These are phyloP conservation scores for Corylus americana DNA, from an alignment of 306 rosid species.

Conservation along the genomic window DNA sequence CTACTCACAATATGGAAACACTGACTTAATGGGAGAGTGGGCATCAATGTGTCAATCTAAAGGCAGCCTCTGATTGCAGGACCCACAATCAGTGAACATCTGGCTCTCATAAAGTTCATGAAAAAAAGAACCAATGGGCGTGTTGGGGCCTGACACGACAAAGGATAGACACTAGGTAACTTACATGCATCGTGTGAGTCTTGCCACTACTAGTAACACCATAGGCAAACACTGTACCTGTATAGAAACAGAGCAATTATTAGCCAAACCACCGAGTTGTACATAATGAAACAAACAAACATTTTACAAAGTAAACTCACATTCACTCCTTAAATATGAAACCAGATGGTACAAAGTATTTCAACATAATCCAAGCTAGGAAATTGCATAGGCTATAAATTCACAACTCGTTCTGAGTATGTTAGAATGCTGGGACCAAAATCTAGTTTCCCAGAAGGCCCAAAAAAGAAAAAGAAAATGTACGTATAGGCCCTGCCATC, in stretches of 20 bases:
- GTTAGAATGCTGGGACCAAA: not conserved
- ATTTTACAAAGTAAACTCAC: not conserved
- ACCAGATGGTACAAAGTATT: not conserved
- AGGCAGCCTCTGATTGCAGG: not conserved
- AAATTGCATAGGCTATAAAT: not conserved
- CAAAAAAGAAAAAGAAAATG: not conserved
- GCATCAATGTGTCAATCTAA: not conserved
- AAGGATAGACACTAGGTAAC: conserved; percentile 26
- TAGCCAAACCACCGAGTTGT: conserved; percentile 17
- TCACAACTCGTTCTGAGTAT: not conserved
- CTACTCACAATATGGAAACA: not conserved
- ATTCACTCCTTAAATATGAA: not conserved
- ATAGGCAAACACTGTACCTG: conserved; percentile 92
- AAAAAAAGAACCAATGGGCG: not conserved
- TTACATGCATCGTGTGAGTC: conserved; percentile 95
- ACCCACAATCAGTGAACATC: not conserved
- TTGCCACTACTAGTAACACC: conserved; percentile 94
- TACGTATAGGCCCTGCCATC: not conserved
- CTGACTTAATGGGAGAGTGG: not conserved
- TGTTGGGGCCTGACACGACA: not conserved
- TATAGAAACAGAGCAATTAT: conserved; percentile 28
- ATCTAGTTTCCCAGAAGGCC: not conserved
- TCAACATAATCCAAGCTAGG: conserved; percentile 14
- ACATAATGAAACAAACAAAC: conserved; percentile 5
- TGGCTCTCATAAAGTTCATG: not conserved